Evolutionary conservation across 371 early-diverging fungal species (phyloP), one percentile per base, ranked within the genome.

Genomic region (Smittium culicis): DNA sequence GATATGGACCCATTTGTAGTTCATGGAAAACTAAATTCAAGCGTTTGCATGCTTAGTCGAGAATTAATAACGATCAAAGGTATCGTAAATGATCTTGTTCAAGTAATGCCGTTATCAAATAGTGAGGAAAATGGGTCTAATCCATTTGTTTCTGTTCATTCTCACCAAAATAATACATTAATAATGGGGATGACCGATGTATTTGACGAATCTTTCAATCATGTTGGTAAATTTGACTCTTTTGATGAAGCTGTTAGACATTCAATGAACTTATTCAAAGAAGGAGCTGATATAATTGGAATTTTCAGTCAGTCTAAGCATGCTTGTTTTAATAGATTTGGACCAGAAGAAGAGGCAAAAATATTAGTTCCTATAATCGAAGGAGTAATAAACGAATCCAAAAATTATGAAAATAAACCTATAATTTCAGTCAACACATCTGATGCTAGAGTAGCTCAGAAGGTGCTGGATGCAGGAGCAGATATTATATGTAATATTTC

Each of bases 141-240:
- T 5, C 5, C 45, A 11, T 35, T 57, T 17, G 54, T 29, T 33
- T 16, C 27, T 65, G 35, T 28, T 60, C 27, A 34, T 28, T 24
- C 54, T 62, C 58, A 16, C 54, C 78, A 73, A 59, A 70, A 67
- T 34, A 69, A 74, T 33, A 80, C 74, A 1, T 30, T 79, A 64
- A 77, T 94, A 66, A 98, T 98, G 98, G 98, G 96, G 35, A 94
- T 98, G 34, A 78, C 97, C 33, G 97, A 97, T 71, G 87, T 90
- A 24, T 96, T 97, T 0, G 97, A 96, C 1, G 98, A 98, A 76
- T 90, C 91, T 70, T 98, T 98, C 77, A 89, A 88, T 57, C 98
- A 96, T 70, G 98, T 96, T 65, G 96, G 96, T 35, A 75, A 79
- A 61, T 83, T 82, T 69, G 72, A 66, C 54, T 78, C 82, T 20